Base-by-base conservation (phyloP, 768 basidiomycete genomes). In the Leucogyrophana mollusca region DNA sequence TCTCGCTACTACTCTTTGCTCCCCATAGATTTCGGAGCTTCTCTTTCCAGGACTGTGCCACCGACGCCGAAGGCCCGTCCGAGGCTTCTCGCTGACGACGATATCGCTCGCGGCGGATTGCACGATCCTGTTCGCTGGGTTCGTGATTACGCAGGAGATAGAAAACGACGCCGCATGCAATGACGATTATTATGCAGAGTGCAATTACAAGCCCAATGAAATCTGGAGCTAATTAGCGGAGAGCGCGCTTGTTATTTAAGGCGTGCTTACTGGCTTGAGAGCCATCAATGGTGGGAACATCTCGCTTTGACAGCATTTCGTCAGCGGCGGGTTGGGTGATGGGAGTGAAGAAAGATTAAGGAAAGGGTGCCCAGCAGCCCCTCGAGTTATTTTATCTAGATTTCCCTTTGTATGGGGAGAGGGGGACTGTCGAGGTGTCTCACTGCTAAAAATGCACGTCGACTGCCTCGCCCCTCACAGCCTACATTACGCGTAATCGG, bases 151-250 rank as follows among this genome's bases (percentile, higher is more conserved):
- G 74, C 14, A 86, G 66, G 27, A 88, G 76, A 54, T 76, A 73
- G 59, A 76, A 74, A 32, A 83, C 75, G 27, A 73, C 82, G 13
- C 68, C 61, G 58, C 74, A 79, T 40, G 77, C 74, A 23, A 69
- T 56, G 47, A 83, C 52, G 59, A 86, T 77, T 44, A 87, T 65
- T 46, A 77, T 51, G 46, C 70, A 67, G 34, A 88, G 72, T 36
- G 68, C 61, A 30, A 85, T 76, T 33, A 87, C 70, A 32, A 87
- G 64, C 3, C 66, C 79, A 52, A 87, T 75, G 66, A 87, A 88
- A 9, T 74, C 84, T 76, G 50, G 32, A 52, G 20, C 33, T 20
- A 22, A 43, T 46, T 32, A 46, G 14, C 14, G 17, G 25, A 33
- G n/a, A 43, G 13, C 27, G 27, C 7, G 6, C 6, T 30, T 30